Percentiles rank a stretch among this genome's conserved stretches.
phyloP scores from a whole-genome alignment of 2,329 filamentous ascomycete species.

The Domatiomyces globalis region DNA sequence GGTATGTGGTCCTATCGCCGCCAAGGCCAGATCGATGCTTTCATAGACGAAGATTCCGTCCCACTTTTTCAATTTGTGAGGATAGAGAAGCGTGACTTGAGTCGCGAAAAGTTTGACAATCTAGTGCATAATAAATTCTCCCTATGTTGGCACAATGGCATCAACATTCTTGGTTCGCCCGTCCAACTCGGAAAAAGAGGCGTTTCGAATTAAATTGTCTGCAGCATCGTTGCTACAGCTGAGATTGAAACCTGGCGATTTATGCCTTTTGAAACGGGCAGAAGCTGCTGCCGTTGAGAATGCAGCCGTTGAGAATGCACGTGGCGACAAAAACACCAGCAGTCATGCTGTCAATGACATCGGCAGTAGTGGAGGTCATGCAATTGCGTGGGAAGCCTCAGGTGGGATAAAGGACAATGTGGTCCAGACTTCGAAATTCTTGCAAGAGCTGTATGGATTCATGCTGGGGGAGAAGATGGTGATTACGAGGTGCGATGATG shows the following conservation, averaged over 20 bases:
- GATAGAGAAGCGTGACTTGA: no score
- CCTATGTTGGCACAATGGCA: neutral
- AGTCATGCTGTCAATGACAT: conserved; percentile 14
- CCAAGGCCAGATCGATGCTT: neutral
- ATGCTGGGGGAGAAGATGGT: conserved; percentile 56
- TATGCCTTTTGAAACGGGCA: conserved; percentile 35
- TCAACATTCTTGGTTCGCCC: conserved; percentile 40
- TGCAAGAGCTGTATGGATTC: conserved; percentile 59
- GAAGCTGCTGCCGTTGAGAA: neutral
- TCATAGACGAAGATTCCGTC: neutral
- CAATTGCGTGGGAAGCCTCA: conserved; percentile 48
- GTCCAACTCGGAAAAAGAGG: conserved; percentile 40
- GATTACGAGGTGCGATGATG: conserved; percentile 39
- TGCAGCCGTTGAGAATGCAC: no score
- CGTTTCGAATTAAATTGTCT: conserved; percentile 46
- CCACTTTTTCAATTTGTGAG: no score
- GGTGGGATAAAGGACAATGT: conserved; percentile 49
- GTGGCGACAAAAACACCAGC: conserved; percentile 1
- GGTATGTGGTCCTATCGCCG: no score
- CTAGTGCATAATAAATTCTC: conserved; percentile 4
- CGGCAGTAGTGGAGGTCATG: conserved; percentile 31
- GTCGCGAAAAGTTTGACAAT: no score
- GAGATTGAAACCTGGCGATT: conserved; percentile 43
- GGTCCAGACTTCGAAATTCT: conserved; percentile 56
- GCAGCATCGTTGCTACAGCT: conserved; percentile 42